phyloP scores from a whole-genome alignment of 2,329 filamentous ascomycete species.

The Waltergamsia citrina region DNA sequence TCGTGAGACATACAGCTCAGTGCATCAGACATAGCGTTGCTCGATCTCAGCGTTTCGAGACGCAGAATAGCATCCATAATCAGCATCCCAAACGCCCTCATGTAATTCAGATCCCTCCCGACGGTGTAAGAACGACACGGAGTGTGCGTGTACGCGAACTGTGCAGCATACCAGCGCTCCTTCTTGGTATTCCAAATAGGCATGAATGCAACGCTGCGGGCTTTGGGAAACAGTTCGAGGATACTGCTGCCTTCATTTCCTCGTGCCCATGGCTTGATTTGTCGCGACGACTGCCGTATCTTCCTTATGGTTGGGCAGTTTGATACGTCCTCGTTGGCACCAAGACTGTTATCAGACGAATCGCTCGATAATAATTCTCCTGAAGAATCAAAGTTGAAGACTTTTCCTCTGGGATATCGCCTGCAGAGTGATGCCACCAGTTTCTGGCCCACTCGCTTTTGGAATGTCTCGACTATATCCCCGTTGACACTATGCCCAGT shows the following conservation, averaged over 20 bases:
- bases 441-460: constrained; percentile 7
- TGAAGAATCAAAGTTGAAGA: constrained; percentile 32
- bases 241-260: constrained; percentile 18
- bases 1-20: constrained; percentile 53
- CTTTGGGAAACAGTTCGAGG: constrained; percentile 25
- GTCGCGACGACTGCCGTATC: no score
- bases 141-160: constrained; percentile 37
- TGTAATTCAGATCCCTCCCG: constrained; percentile 38
- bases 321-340: not conserved
- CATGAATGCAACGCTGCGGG: constrained; percentile 34
- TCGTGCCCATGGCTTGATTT: not conserved
- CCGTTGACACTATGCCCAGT: constrained; percentile 20
- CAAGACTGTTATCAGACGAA: constrained; percentile 14
- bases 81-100: constrained; percentile 40
- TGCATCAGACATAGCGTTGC: constrained; percentile 45
- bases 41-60: constrained; percentile 23
- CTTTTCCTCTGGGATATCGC: constrained; percentile 32
- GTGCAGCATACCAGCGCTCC: constrained; percentile 37
- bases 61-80: constrained; percentile 47
- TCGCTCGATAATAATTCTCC: constrained; percentile 23
- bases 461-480: constrained; percentile 6
- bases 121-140: constrained; percentile 31
- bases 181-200: constrained; percentile 36
- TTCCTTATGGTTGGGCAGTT: not conserved
- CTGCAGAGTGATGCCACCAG: constrained; percentile 26